These are phyloP conservation scores for Coprinopsis sp. DNA, from an alignment of 768 basidiomycete species.

Conservation along the genomic window DNA sequence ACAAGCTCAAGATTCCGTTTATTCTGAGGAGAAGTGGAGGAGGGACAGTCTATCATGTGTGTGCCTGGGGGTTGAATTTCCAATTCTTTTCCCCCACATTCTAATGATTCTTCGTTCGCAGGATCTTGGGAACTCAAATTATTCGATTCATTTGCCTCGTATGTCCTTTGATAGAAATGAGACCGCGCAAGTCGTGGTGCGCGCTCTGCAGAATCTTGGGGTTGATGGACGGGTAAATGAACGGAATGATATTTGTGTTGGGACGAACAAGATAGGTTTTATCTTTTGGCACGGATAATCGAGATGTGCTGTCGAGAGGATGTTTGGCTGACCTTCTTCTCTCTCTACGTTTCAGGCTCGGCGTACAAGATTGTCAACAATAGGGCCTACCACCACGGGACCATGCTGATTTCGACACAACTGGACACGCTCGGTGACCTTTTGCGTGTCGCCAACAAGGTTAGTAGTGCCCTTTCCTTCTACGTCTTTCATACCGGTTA, in stretches of 20 bases:
- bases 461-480: conserved; percentile 36
- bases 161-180: conserved; percentile 70
- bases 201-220: conserved; percentile 72
- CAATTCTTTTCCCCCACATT: background rate
- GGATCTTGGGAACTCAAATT: conserved; percentile 98
- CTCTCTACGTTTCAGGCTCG: conserved; percentile 83
- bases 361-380: conserved; percentile 93
- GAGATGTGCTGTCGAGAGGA: background rate
- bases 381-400: conserved; percentile 96
- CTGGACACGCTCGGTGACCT: conserved; percentile 70
- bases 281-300: background rate
- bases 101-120: conserved; percentile 25
- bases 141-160: conserved; percentile 88
- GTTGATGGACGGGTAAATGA: conserved; percentile 80
- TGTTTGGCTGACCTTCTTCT: conserved; percentile 6
- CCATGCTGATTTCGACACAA: conserved; percentile 89
- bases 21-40: conserved; percentile 88
- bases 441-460: conserved; percentile 58
- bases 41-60: conserved; percentile 93
- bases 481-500: background rate
- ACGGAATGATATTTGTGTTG: conserved; percentile 87
- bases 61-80: conserved; percentile 24
- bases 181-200: conserved; percentile 73
- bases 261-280: conserved; percentile 79
- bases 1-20: conserved; percentile 57